Evolutionary conservation across 164 flowering plant species (phyloP).

Genomic region (Paratinospora sagittata): DNA sequence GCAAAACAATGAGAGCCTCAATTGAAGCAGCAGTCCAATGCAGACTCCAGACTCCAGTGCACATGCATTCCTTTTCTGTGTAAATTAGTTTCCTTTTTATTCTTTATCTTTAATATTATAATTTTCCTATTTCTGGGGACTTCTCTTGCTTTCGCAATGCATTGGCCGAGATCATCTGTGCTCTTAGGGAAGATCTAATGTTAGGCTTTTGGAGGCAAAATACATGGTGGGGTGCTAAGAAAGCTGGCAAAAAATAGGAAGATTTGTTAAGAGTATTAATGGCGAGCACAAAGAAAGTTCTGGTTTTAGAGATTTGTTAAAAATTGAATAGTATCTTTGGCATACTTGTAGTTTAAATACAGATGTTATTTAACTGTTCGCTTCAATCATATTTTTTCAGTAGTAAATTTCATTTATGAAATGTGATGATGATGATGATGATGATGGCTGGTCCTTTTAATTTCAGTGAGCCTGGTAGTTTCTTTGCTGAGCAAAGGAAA

Average conservation of each 20-base stretch:
- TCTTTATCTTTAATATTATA: background rate
- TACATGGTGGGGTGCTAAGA: background rate
- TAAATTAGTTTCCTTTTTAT: background rate
- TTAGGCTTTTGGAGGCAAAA: background rate
- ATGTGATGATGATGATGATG: background rate
- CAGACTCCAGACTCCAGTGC: background rate
- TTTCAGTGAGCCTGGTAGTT: background rate
- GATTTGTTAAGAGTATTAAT: background rate
- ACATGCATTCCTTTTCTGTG: background rate
- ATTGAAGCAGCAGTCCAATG: background rate
- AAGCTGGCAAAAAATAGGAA: background rate
- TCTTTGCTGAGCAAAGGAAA: background rate
- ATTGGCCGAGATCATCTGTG: background rate
- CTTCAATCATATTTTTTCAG: background rate
- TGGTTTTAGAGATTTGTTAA: background rate
- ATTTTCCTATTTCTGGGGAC: background rate
- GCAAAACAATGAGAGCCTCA: slow-evolving; percentile 29
- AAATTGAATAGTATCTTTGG: background rate
- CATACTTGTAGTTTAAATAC: background rate
- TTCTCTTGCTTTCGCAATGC: background rate
- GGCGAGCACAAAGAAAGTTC: background rate
- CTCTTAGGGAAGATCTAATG: background rate
- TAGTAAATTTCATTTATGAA: background rate
- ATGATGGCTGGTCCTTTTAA: background rate
- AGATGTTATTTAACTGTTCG: background rate